Evolutionary conservation across 306 rosid species (phyloP), one percentile per base, ranked within the genome.

Genomic region (Trifolium subterraneum): DNA sequence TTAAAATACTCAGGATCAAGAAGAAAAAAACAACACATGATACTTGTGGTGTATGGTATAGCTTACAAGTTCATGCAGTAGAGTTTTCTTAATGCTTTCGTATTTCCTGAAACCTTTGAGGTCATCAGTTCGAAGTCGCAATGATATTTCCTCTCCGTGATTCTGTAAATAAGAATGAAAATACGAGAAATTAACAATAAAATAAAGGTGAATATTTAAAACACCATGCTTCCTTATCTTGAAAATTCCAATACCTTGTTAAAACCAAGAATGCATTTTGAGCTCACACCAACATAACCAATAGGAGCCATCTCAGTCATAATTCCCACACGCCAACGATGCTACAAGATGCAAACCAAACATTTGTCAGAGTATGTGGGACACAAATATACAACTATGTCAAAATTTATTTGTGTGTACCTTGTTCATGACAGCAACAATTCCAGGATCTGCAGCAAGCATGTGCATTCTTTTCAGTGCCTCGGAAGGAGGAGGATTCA

Each of bases 221-320:
- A 60, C 48, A 19, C 2, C 68, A 55, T 39, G 56, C 18, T 31
- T 27, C 56, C 42, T 29, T 64, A 41, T 75, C 74, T 4, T 27
- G 44, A 75, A 60, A 45, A 62, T 71, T 16, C 5, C 70, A 51
- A 68, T 87, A 94, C 98, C 98, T 82, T 88, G 83, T 94, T 94
- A 58, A 91, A 84, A 78, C 98, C 98, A 25, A 94, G 97, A 75
- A 91, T 12, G 79, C 98, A 94, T 86, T 91, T 88, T 70, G 97
- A 96, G 88, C 80, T 92, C 75, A 90, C 82, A 73, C 98, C 98
- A 83, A 94, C 97, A 78, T 90, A 91, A 58, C 98, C 98, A 66
- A 89, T 55, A 22, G 98, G 98, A 74, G 96, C 95, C 97, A 94
- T 88, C 91, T 94, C 98, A 35, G 95, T 91, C 97, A 94, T 94